A percentile compares a stretch with the other conserved stretches of the same genome.
phyloP scores from a whole-genome alignment of 164 flowering plant genomes.

The Vitis amurensis region DNA sequence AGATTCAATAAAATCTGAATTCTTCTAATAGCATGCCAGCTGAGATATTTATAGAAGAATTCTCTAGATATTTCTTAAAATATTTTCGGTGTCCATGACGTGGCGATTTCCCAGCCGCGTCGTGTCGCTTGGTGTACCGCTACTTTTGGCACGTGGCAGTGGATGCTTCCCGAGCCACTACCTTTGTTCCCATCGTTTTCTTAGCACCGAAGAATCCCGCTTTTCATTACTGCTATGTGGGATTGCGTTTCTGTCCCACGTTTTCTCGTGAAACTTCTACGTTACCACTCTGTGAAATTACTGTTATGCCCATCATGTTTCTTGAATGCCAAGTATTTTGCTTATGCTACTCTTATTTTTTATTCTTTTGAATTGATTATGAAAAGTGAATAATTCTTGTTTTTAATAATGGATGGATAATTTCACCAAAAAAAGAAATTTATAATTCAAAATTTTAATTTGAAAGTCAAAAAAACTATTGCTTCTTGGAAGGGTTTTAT shows the following conservation, averaged over 20 bases:
- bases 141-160: constrained; percentile 10
- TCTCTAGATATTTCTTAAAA: constrained; percentile 40
- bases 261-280: neutral
- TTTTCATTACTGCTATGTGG: neutral
- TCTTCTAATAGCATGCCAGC: neutral
- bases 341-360: too few species aligned
- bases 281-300: neutral
- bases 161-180: constrained; percentile 17
- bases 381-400: too few species aligned
- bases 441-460: too few species aligned
- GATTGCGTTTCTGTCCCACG: neutral
- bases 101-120: constrained; percentile 4
- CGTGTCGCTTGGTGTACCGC: neutral
- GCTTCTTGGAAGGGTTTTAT: too few species aligned
- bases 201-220: neutral
- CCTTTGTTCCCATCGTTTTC: neutral
- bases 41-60: constrained; percentile 36
- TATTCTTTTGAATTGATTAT: too few species aligned
- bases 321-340: too few species aligned
- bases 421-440: too few species aligned
- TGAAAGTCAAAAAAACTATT: too few species aligned
- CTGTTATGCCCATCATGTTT: too few species aligned
- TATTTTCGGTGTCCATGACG: neutral
- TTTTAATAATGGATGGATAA: too few species aligned
- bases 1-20: constrained; percentile 1